Evolutionary conservation across 768 basidiomycete genomes (phyloP), one percentile per base, ranked within the genome.

Genomic region (Hirschioporus abietinus): DNA sequence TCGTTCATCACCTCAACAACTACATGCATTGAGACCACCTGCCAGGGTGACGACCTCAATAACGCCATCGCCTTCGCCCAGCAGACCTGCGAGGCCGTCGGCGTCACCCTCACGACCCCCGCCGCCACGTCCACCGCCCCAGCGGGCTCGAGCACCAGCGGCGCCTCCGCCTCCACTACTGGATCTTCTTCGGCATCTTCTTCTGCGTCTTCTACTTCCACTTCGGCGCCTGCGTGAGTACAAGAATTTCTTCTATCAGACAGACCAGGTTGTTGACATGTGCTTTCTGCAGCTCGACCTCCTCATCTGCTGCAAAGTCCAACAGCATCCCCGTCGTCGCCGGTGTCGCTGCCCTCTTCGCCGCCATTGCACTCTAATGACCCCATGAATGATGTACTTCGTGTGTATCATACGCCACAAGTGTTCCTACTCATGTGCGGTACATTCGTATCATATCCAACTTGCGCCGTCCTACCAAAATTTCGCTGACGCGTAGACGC

Each of bases 1-100:
- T n/a, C 66, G 0, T 90, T 88, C 72, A 70, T 89, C 67, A 62
- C 66, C 52, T 72, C 73, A 64, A 80, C 81, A 61, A 83, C 85
- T 42, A 0, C 70, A 0, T 90, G 89, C 76, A 82, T 89, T 68
- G 24, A 73, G 63, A 42, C 63, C 4, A 69, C 75, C n/a, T 90
- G 89, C 79, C 67, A 69, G 0, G 82, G 80, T 61, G 52, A 36
- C 12, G 86, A 89, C 71, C 78, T 87, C 66, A 35, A 69, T 26
- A 70, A 63, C 15, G 84, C 88, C n/a, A 72, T 82, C 63, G 23
- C 65, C 0, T 74, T 73, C 64, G 82, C 87, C 7, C 74, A 79
- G 62, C 61, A 69, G 1, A 69, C 84, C 58, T 89, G 88, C 68
- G 72, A 72, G 0, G 74, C 78, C 59, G 86, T 83, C 58, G 68